Base-by-base conservation (phyloP, 2,329 filamentous ascomycete genomes). In the Pseudopyrenochaeta lycopersici region DNA sequence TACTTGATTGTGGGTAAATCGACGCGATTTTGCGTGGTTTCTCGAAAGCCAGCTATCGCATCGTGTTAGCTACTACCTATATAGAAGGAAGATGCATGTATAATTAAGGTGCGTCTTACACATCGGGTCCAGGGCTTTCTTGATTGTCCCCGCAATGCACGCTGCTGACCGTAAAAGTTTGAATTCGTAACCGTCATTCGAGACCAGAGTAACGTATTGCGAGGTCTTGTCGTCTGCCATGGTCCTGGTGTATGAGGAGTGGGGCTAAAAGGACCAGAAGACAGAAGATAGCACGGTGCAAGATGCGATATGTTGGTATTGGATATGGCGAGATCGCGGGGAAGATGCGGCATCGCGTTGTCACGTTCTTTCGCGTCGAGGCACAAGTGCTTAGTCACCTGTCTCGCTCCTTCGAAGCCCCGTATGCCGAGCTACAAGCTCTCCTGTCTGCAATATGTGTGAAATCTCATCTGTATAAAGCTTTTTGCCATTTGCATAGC, bases 201-300 rank as follows among this genome's bases (percentile, higher is more conserved):
- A 92, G 36, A 92, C 82, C 46, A 94, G 85, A 4, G 90, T 93
- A 61, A 93, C 84, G 75, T 92, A 93, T 69, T 91, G 87, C 76
- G 84, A 85, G 7, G 54, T 50, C 4, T 60, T 61, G 2, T 58
- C 46, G 5, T 66, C 60, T 1, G 59, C 49, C 66, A 74, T 74
- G 30, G 29, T 57, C 39, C 50, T 15, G 31, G n/a, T 21, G 17
- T 52, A 27, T 32, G 4, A 21, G 36, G 7, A 4, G 39, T 39
- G 5, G 29, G 29, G 39, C 18, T 41, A 29, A n/a, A 30, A 17
- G 27, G 40, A 2, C 9, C 4, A 21, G 20, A 23, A 15, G 36
- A n/a, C 14, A 18, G n/a, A 36, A n/a, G 12, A 7, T 11, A 36
- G n/a, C n/a, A 7, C 33, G n/a, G 10, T 7, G 32, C 33, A 23